Conservation (phyloP, 805 yeast species). For the Suhomyces sp. region DNA sequence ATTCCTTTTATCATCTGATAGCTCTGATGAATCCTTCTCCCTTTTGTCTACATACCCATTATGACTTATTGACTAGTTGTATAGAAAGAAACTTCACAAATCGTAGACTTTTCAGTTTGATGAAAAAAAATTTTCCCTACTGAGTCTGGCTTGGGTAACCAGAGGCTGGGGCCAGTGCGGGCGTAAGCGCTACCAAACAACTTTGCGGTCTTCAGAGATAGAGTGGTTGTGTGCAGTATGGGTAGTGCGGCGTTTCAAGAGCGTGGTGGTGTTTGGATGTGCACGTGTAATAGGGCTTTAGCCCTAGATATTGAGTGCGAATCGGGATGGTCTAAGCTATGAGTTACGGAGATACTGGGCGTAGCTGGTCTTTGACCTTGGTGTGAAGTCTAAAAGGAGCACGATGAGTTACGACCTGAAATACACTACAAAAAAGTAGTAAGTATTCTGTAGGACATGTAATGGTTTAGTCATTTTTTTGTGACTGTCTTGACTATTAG, state of each 20-base stretch:
- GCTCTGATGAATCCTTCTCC: background rate
- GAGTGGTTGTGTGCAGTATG: background rate
- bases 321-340: background rate
- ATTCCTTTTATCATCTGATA: background rate
- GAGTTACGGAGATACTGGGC: background rate
- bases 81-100: conserved; percentile 4
- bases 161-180: background rate
- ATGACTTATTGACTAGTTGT: conserved; percentile 15
- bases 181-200: background rate
- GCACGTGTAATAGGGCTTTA: background rate
- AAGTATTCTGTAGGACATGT: background rate
- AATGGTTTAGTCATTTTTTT: background rate
- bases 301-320: background rate
- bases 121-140: conserved; percentile 8
- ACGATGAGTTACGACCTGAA: too few relatives aligned
- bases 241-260: background rate
- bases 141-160: background rate
- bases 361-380: background rate
- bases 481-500: background rate
- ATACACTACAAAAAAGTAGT: too few relatives aligned
- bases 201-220: background rate
- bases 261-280: background rate
- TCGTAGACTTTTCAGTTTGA: background rate
- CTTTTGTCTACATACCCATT: conserved; percentile 20
- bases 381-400: background rate